Evolutionary conservation across 2,329 filamentous ascomycete genomes (phyloP), one percentile per base, ranked within the genome.

Genomic region (Fusarium brachygibbosum): DNA sequence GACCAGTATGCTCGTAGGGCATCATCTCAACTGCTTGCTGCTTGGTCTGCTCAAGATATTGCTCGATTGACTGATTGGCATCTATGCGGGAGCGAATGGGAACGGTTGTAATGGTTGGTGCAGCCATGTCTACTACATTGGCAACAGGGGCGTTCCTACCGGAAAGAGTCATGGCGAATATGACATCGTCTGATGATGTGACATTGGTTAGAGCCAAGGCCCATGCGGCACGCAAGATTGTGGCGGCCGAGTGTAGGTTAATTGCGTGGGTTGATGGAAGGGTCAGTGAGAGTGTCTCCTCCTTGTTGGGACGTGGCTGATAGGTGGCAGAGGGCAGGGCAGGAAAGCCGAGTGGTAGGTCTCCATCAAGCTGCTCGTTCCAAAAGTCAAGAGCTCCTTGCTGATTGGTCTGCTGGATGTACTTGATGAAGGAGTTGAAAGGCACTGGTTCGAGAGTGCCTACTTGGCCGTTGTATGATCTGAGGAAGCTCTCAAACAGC

Each of bases 111-210:
- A 52, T 52, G 49, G 35, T 52, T 41, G 49, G 49, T 52, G 49
- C 49, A 40, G 49, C 49, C 49, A 52, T 52, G 35, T 52, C 49
- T 52, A 52, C 35, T 52, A 52, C 49, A 52, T 52, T 32, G 49
- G 49, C 49, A 52, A 52, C 49, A 52, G 49, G 49, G 35, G 49
- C 49, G 49, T 52, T 52, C 49, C 49, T 52, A 52, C 49, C 49
- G 12, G 49, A 52, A 41, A 52, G 49, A 41, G 49, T 52, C 49
- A 52, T 52, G 35, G 49, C 49, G 49, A 52, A 52, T 32, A 52
- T 52, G 49, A 52, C 49, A 52, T 52, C 49, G 49, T 52, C 35
- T 52, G 49, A 52, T 40, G 49, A 52, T 41, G 49, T 52, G 49
- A 52, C 35, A 52, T 52, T 14, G 17, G 49, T 52, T 32, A 52